Conservation (phyloP, 1,284 basidiomycete genomes). For the Sporisorium scitamineum region DNA sequence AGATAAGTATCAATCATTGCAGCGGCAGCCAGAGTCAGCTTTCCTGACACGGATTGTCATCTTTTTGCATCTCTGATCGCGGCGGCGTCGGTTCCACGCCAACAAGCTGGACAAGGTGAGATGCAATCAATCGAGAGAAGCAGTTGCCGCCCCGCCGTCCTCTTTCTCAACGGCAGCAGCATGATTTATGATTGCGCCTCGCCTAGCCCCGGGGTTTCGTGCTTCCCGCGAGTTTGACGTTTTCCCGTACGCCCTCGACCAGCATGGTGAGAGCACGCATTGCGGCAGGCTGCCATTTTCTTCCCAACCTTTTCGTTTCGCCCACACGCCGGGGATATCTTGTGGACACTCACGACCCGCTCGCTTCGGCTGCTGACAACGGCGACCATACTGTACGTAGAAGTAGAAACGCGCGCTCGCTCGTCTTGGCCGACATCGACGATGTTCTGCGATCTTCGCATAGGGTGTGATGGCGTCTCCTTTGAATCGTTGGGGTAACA, state of each 20-base stretch:
- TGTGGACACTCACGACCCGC: background rate
- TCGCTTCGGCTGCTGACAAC: too few species aligned
- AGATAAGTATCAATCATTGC: background rate
- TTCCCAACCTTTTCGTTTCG: too few species aligned
- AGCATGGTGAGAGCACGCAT: too few species aligned
- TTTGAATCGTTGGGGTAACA: too few species aligned
- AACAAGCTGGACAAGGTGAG: background rate
- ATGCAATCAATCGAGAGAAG: background rate
- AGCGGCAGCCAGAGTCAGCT: too few species aligned
- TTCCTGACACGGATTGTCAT: background rate
- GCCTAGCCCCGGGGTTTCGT: background rate
- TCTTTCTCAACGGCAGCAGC: background rate
- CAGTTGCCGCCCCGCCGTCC: background rate
- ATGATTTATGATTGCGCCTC: background rate
- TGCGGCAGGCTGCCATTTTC: too few species aligned
- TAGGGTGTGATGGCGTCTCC: too few species aligned
- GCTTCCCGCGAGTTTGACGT: background rate
- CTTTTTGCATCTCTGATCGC: constrained; percentile 20
- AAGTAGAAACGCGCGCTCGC: too few species aligned
- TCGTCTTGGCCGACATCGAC: too few species aligned
- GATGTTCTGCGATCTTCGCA: background rate
- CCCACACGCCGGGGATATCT: background rate
- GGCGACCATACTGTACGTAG: too few species aligned
- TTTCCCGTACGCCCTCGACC: background rate
- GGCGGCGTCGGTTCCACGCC: background rate